Percentiles rank a stretch among this genome's conserved stretches.
Evolutionary conservation across 768 basidiomycete genomes (phyloP).

Genomic region (Vararia minispora): DNA sequence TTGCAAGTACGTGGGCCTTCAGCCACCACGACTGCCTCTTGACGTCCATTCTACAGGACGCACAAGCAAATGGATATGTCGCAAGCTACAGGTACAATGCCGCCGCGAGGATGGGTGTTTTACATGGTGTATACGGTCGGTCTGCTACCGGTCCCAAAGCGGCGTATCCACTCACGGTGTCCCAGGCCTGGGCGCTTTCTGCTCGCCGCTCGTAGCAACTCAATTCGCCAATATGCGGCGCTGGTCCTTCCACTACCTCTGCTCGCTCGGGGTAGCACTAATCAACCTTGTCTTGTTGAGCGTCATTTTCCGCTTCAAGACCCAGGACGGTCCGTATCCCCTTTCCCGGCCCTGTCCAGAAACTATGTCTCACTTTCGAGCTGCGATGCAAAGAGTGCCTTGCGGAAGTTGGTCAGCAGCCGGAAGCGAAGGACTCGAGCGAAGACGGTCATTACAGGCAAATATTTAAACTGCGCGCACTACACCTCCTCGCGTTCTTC

Average conservation of each 20-base stretch:
- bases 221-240: slow-evolving; percentile 55
- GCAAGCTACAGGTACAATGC: slow-evolving; percentile 45
- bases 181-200: slow-evolving; percentile 53
- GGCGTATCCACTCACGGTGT: neutral
- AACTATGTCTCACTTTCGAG: neutral
- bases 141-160: neutral
- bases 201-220: slow-evolving; percentile 67
- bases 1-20: slow-evolving; percentile 24
- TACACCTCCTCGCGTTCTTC: slow-evolving; percentile 33
- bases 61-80: slow-evolving; percentile 63
- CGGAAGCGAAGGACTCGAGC: slow-evolving; percentile 25
- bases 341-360: neutral
- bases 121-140: slow-evolving; percentile 55
- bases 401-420: slow-evolving; percentile 36
- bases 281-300: slow-evolving; percentile 41
- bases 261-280: slow-evolving; percentile 55
- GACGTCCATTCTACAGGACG: slow-evolving; percentile 32
- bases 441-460: slow-evolving; percentile 35
- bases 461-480: slow-evolving; percentile 27
- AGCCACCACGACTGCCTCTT: neutral
- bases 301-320: slow-evolving; percentile 54
- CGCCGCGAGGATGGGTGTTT: slow-evolving; percentile 55
- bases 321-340: slow-evolving; percentile 46
- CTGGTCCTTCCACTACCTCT: slow-evolving; percentile 76
- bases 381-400: slow-evolving; percentile 35